A percentile compares a stretch with the other conserved stretches of the same genome.
These are phyloP conservation scores for Aphanomyces euteiches DNA, from an alignment of 352 stramenopile species.

Conservation along the genomic window DNA sequence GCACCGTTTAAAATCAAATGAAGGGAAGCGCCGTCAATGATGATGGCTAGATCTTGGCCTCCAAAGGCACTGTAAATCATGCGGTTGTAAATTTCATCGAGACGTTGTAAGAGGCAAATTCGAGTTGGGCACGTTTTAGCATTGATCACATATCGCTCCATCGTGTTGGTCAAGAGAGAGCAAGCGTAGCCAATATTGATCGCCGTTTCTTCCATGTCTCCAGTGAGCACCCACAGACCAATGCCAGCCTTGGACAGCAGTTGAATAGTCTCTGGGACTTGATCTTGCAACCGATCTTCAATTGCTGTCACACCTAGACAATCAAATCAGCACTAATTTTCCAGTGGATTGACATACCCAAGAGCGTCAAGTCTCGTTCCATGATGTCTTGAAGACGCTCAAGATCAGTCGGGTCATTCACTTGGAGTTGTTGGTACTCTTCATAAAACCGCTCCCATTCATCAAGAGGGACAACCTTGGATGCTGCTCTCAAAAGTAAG, in stretches of 20 bases:
- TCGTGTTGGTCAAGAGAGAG: slow-evolving; percentile 88
- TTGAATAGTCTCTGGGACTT: slow-evolving; percentile 79
- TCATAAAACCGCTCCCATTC: slow-evolving; percentile 68
- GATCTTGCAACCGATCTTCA: slow-evolving; percentile 81
- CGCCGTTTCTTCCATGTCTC: slow-evolving; percentile 87
- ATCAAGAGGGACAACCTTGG: slow-evolving; percentile 49
- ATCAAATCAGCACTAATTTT: background rate
- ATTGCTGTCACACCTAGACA: slow-evolving; percentile 52
- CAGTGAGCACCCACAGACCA: slow-evolving; percentile 83
- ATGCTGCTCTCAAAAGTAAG: slow-evolving; percentile 33
- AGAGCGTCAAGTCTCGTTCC: slow-evolving; percentile 67
- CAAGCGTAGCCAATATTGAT: slow-evolving; percentile 88
- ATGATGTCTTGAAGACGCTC: slow-evolving; percentile 69
- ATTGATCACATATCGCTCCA: slow-evolving; percentile 87
- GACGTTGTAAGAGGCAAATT: slow-evolving; percentile 55
- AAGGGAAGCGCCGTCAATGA: slow-evolving; percentile 89
- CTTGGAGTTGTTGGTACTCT: slow-evolving; percentile 56
- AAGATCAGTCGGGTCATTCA: slow-evolving; percentile 43
- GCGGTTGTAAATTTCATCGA: slow-evolving; percentile 73
- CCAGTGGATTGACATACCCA: slow-evolving; percentile 41
- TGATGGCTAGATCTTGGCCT: slow-evolving; percentile 52
- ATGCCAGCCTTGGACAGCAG: slow-evolving; percentile 69
- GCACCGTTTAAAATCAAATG: slow-evolving; percentile 15
- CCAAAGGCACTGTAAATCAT: slow-evolving; percentile 6
- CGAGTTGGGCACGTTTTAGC: slow-evolving; percentile 59